Percentiles rank a stretch among this genome's conserved stretches.
phyloP scores from a whole-genome alignment of 2,329 filamentous ascomycete genomes.

The Ophiostoma triangulosporum region DNA sequence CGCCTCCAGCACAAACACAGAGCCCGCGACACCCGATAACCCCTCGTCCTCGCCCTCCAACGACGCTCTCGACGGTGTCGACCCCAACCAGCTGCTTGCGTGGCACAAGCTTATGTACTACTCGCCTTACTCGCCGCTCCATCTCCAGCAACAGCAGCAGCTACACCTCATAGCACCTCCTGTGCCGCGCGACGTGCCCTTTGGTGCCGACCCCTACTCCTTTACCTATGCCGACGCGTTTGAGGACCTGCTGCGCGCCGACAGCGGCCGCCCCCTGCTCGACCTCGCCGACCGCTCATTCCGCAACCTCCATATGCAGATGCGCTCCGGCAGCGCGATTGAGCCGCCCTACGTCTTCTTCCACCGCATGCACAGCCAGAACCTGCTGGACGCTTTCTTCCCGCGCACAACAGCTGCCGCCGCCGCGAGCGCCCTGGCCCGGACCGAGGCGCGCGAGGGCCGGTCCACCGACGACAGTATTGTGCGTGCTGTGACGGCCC shows the following conservation, averaged over 20 bases:
- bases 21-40: not conserved
- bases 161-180: conserved; percentile 30
- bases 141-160: conserved; percentile 22
- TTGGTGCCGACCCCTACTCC: conserved; percentile 22
- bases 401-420: conserved; percentile 10
- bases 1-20: not conserved
- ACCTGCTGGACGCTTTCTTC: conserved; percentile 25
- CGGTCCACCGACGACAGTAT: conserved; percentile 4
- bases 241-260: conserved; percentile 40
- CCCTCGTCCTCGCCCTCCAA: conserved; percentile 7
- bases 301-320: conserved; percentile 14
- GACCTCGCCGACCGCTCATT: conserved; percentile 26
- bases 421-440: not conserved
- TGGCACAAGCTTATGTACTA: conserved; percentile 24
- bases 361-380: conserved; percentile 21
- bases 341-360: conserved; percentile 31
- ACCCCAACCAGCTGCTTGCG: conserved; percentile 13
- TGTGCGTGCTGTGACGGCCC: conserved; percentile 6
- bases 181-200: conserved; percentile 29
- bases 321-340: conserved; percentile 17
- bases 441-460: not conserved
- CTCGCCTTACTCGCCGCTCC: conserved; percentile 32
- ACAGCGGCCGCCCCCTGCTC: conserved; percentile 28
- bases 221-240: conserved; percentile 45
- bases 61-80: conserved; percentile 11